Evolutionary conservation across 805 yeast species (phyloP).

Genomic region (Candida sakaeoensis): DNA sequence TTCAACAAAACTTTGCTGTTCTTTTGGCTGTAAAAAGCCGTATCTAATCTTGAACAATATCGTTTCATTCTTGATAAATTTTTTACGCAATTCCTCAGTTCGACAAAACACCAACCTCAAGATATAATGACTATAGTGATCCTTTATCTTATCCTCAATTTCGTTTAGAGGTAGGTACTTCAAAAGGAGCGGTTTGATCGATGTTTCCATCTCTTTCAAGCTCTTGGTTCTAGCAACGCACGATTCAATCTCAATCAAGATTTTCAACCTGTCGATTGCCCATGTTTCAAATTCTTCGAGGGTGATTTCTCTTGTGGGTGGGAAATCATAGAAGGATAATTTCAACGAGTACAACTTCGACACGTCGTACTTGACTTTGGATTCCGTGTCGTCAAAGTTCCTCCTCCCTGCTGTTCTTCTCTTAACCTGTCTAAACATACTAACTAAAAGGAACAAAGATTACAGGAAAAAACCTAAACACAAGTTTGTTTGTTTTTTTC

Average conservation of each 20-base stretch:
- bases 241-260: conserved; percentile 81
- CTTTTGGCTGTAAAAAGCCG: conserved; percentile 55
- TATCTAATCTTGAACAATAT: conserved; percentile 72
- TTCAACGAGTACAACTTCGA: conserved; percentile 47
- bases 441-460: neutral
- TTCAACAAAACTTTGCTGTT: conserved; percentile 68
- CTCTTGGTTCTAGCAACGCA: conserved; percentile 61
- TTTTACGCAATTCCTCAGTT: conserved; percentile 72
- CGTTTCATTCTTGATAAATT: conserved; percentile 77
- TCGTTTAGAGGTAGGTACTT: conserved; percentile 56
- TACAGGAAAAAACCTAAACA: too few species aligned
- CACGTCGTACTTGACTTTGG: conserved; percentile 24
- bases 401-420: conserved; percentile 72
- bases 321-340: conserved; percentile 68
- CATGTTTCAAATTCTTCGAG: conserved; percentile 90
- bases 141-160: conserved; percentile 69
- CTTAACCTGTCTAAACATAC: conserved; percentile 73
- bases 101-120: conserved; percentile 87
- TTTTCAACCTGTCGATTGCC: conserved; percentile 89
- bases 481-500: too few species aligned
- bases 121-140: conserved; percentile 88
- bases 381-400: conserved; percentile 46
- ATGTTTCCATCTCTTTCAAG: conserved; percentile 59
- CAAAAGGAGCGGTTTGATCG: conserved; percentile 62
- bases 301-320: conserved; percentile 84